Conservation (phyloP, 2,329 filamentous ascomycete species). For the Clarireedia paspali region DNA sequence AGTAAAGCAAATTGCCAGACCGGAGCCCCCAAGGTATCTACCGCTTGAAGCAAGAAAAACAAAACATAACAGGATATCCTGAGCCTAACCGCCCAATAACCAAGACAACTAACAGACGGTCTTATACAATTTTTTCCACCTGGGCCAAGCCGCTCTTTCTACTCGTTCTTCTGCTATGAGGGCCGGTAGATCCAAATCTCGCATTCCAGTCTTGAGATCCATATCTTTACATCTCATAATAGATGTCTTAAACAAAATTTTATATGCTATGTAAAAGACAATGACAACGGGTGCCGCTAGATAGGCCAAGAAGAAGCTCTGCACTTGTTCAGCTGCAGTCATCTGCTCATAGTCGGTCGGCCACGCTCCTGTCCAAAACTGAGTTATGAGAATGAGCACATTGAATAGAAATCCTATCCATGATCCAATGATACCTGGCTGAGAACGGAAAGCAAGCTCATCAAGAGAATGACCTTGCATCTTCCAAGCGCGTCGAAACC, state of each 20-base stretch:
- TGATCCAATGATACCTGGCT: slow-evolving; percentile 71
- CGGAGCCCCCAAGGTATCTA: neutral
- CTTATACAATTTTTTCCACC: slow-evolving; percentile 71
- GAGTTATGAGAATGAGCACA: slow-evolving; percentile 64
- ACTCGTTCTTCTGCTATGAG: slow-evolving; percentile 73
- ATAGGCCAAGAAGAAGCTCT: slow-evolving; percentile 68
- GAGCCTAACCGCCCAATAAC: neutral
- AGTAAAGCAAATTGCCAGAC: too few relatives aligned
- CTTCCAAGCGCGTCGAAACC: slow-evolving; percentile 63
- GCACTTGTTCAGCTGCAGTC: slow-evolving; percentile 39
- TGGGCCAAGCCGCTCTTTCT: slow-evolving; percentile 64
- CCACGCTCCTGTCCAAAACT: slow-evolving; percentile 82
- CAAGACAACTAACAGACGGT: slow-evolving; percentile 50
- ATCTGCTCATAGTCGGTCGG: slow-evolving; percentile 53
- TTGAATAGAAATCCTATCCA: slow-evolving; percentile 76
- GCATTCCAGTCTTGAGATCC: slow-evolving; percentile 77
- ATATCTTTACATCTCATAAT: slow-evolving; percentile 65
- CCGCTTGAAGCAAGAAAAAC: neutral
- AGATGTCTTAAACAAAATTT: slow-evolving; percentile 62
- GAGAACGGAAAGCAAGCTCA: slow-evolving; percentile 74
- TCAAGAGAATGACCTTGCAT: slow-evolving; percentile 59
- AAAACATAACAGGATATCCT: neutral
- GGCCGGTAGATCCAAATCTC: slow-evolving; percentile 75
- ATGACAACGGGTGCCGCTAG: slow-evolving; percentile 62
- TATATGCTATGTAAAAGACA: slow-evolving; percentile 65